Conservation (phyloP, 768 basidiomycete genomes). For the Boletus bicolor region DNA sequence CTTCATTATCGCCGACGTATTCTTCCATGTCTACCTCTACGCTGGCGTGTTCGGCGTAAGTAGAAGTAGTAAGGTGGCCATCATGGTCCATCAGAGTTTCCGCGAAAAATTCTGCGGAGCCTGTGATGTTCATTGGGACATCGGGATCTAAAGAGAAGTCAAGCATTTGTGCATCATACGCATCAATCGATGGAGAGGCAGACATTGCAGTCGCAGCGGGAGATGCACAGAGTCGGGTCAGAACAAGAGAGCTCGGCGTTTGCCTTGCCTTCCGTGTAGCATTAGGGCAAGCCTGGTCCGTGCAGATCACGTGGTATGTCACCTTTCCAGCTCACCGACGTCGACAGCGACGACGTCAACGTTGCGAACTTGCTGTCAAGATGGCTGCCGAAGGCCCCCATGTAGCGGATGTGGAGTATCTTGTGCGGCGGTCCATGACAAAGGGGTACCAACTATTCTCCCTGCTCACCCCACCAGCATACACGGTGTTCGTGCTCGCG, state of each 20-base stretch:
- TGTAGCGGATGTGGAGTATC: slow-evolving; percentile 58
- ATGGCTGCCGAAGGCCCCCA: slow-evolving; percentile 28
- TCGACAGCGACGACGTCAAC: slow-evolving; percentile 5
- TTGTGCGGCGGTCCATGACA: slow-evolving; percentile 62
- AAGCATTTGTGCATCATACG: slow-evolving; percentile 62
- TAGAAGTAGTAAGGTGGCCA: slow-evolving; percentile 26
- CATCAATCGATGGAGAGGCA: slow-evolving; percentile 38
- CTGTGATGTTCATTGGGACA: slow-evolving; percentile 51
- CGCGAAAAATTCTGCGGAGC: slow-evolving; percentile 47
- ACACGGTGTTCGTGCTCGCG: slow-evolving; percentile 49
- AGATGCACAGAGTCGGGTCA: slow-evolving; percentile 13
- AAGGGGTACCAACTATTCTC: slow-evolving; percentile 70
- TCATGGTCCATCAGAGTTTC: slow-evolving; percentile 63
- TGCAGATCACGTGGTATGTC: slow-evolving; percentile 28
- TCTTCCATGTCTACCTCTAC: slow-evolving; percentile 70
- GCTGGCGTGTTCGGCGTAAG: slow-evolving; percentile 35
- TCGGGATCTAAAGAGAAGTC: slow-evolving; percentile 57
- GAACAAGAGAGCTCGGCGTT: slow-evolving; percentile 16
- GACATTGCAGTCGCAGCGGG: slow-evolving; percentile 23
- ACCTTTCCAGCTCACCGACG: neutral
- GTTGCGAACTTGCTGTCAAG: neutral
- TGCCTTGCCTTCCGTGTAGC: slow-evolving; percentile 1
- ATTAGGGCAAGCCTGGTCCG: slow-evolving; percentile 33
- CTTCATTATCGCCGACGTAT: slow-evolving; percentile 43
- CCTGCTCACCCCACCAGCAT: slow-evolving; percentile 58